phyloP scores from a whole-genome alignment of 345 rosid genomes.

The Corchorus capsularis region DNA sequence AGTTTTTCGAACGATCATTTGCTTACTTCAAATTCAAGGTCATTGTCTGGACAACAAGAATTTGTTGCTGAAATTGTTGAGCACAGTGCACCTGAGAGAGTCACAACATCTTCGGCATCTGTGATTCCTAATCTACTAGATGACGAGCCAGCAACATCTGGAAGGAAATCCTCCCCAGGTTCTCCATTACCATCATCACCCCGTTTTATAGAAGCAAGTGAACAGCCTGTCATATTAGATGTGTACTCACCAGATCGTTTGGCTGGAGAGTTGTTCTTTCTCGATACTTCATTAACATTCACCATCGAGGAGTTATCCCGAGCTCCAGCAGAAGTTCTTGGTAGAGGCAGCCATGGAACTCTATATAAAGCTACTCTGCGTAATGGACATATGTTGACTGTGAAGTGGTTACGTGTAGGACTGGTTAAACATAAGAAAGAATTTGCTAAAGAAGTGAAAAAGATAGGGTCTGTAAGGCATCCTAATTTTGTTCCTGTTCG shows the following conservation, averaged over 20 bases:
- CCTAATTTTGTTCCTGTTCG: slow-evolving; percentile 74
- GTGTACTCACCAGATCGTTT: slow-evolving; percentile 93
- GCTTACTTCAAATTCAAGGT: slow-evolving; percentile 80
- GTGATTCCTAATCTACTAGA: slow-evolving; percentile 61
- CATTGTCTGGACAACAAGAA: slow-evolving; percentile 68
- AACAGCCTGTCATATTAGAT: slow-evolving; percentile 73
- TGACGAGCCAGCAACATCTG: slow-evolving; percentile 56
- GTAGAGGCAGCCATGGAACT: slow-evolving; percentile 97
- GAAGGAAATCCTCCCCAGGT: slow-evolving; percentile 73
- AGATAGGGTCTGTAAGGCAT: slow-evolving; percentile 72
- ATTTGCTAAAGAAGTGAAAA: slow-evolving; percentile 85
- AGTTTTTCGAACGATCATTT: slow-evolving; percentile 92
- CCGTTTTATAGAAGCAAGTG: slow-evolving; percentile 53
- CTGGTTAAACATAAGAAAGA: slow-evolving; percentile 90
- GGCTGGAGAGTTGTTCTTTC: slow-evolving; percentile 87
- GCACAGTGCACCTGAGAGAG: slow-evolving; percentile 42
- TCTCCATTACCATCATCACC: slow-evolving; percentile 84
- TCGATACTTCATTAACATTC: slow-evolving; percentile 70
- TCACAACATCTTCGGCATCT: slow-evolving; percentile 35
- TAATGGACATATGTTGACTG: slow-evolving; percentile 77
- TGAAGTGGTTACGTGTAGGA: slow-evolving; percentile 96
- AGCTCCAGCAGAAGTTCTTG: slow-evolving; percentile 99
- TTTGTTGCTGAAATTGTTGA: slow-evolving; percentile 58
- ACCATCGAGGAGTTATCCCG: slow-evolving; percentile 91
- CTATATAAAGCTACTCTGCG: slow-evolving; percentile 88